A percentile compares a stretch with the other conserved stretches of the same genome.
Evolutionary conservation across 495 filamentous ascomycete genomes (phyloP).

Genomic region (Cryomyces antarcticus): DNA sequence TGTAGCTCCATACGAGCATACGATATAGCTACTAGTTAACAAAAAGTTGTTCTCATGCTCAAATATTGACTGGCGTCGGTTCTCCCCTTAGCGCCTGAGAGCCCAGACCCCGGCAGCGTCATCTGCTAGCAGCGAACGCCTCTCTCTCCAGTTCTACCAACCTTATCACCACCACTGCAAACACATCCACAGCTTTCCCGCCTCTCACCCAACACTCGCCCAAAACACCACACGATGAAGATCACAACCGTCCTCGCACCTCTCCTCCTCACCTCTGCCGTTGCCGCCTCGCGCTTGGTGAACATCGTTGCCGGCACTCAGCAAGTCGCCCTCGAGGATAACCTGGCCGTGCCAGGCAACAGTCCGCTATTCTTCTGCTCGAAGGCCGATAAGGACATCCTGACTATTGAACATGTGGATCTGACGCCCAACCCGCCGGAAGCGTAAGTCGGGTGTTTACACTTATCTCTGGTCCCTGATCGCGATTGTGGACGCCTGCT

Average conservation of each 20-base stretch:
- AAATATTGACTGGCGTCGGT: too few relatives aligned
- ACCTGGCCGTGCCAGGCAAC: conserved; percentile 42
- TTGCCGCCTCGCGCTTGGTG: conserved; percentile 5
- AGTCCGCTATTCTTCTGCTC: conserved; percentile 59
- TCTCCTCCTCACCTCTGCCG: conserved; percentile 11
- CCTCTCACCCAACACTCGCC: too few relatives aligned
- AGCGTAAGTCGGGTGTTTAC: conserved; percentile 39
- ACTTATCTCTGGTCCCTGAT: neutral
- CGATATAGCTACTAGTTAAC: too few relatives aligned
- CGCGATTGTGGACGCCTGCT: neutral
- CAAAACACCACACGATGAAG: conserved; percentile 7
- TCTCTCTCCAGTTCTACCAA: too few relatives aligned
- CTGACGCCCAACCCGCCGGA: conserved; percentile 69
- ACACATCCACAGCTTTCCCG: too few relatives aligned
- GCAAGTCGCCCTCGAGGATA: conserved; percentile 15
- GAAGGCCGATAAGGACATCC: conserved; percentile 34
- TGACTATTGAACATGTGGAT: conserved; percentile 61
- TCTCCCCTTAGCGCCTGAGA: too few relatives aligned
- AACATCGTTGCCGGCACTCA: conserved; percentile 6
- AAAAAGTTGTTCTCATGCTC: too few relatives aligned
- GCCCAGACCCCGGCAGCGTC: too few relatives aligned
- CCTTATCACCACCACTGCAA: too few relatives aligned
- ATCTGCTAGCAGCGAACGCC: too few relatives aligned
- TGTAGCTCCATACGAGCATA: too few relatives aligned
- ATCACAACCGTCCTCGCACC: conserved; percentile 8